Percentiles rank a stretch among this genome's conserved stretches.
phyloP scores from a whole-genome alignment of 768 basidiomycete genomes.

The Xerocomus potaroensis region DNA sequence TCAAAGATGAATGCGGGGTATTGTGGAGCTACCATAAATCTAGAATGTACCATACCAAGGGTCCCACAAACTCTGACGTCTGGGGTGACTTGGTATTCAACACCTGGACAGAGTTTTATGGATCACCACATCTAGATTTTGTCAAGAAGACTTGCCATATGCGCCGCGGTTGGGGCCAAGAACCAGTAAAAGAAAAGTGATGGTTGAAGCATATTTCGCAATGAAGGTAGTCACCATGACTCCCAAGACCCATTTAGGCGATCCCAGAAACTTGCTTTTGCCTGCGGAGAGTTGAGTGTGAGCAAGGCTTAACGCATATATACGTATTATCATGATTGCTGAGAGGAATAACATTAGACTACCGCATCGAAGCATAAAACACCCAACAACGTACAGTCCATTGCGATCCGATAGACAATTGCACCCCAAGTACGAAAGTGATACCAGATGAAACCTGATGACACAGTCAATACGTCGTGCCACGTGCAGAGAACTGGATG shows the following conservation, averaged over 20 bases:
- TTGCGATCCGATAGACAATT: constrained; percentile 10
- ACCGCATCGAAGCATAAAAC: not conserved
- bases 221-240: constrained; percentile 7
- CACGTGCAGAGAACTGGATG: not conserved
- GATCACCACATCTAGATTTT: not conserved
- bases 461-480: not conserved
- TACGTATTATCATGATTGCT: constrained; percentile 20
- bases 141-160: constrained; percentile 1
- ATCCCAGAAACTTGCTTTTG: no score
- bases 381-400: constrained; percentile 10
- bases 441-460: constrained; percentile 15
- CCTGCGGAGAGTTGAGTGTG: no score
- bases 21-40: constrained; percentile 1
- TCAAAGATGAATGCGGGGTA: constrained; percentile 14
- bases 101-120: not conserved
- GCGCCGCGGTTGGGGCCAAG: constrained; percentile 8
- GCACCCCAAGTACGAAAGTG: constrained; percentile 15
- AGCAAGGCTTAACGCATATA: constrained; percentile 15
- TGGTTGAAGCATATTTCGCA: not conserved
- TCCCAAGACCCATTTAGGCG: constrained; percentile 1
- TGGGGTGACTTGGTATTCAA: not conserved
- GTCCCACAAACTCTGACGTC: constrained; percentile 6
- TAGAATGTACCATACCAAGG: not conserved
- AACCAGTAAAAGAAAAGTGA: constrained; percentile 7
- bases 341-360: not conserved